These are phyloP conservation scores for Cyclotella sp. DNA, from an alignment of 108 stramenopile genomes.

Conservation along the genomic window DNA sequence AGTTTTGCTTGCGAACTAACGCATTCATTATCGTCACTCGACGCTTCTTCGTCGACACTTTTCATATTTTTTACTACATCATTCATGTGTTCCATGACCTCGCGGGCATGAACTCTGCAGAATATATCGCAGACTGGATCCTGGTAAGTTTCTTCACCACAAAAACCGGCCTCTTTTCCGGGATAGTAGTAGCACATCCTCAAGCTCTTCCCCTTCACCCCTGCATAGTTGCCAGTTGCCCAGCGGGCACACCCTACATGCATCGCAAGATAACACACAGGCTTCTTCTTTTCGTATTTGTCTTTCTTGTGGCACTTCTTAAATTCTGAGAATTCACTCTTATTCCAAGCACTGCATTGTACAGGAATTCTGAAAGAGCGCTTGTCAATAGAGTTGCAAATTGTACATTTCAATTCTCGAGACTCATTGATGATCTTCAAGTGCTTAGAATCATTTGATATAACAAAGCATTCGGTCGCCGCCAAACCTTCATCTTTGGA, in stretches of 20 bases:
- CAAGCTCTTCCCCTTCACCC: conserved; percentile 10
- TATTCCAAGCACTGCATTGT: conserved; percentile 44
- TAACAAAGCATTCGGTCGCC: conserved; percentile 11
- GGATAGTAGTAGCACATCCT: conserved; percentile 35
- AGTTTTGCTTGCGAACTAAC: background rate
- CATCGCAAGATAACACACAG: conserved; percentile 15
- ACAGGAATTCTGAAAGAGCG: conserved; percentile 35
- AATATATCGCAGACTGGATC: conserved; percentile 22
- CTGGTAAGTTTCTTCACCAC: conserved; percentile 6
- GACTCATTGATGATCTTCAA: conserved; percentile 2
- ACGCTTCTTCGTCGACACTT: background rate
- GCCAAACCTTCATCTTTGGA: conserved; percentile 2
- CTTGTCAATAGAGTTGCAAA: conserved; percentile 19
- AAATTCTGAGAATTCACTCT: conserved; percentile 29
- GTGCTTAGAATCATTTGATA: background rate
- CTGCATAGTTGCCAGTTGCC: conserved; percentile 5
- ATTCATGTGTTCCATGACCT: conserved; percentile 20
- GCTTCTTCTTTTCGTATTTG: background rate
- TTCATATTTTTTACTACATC: background rate
- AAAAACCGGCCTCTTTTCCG: conserved; percentile 14
- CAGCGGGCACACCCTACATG: conserved; percentile 44
- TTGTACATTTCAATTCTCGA: conserved; percentile 22
- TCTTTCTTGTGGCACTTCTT: conserved; percentile 26
- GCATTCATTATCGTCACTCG: background rate
- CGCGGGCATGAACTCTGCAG: conserved; percentile 27